Conservation (phyloP, 495 filamentous ascomycete species). For the Glutinoglossum americanum region DNA sequence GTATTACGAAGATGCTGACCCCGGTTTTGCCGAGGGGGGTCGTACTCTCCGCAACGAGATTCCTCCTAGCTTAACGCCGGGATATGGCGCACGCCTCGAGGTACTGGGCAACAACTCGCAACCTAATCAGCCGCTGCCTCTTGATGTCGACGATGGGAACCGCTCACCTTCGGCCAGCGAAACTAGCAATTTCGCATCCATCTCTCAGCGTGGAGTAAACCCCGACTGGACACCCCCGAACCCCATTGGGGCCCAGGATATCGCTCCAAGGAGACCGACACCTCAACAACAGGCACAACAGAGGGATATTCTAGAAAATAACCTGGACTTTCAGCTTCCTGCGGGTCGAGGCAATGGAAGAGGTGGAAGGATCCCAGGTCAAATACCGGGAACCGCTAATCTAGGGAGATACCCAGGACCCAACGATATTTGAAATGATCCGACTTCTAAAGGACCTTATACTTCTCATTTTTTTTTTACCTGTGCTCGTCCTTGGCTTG, state of each 20-base stretch:
- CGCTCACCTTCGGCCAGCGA: slow-evolving; percentile 60
- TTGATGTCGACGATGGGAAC: slow-evolving; percentile 39
- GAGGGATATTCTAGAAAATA: slow-evolving; percentile 38
- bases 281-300: slow-evolving; percentile 22
- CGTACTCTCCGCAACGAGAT: background rate
- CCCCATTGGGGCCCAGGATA: slow-evolving; percentile 11
- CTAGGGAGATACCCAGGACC: background rate
- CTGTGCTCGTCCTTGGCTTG: too few species aligned
- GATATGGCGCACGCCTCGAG: background rate
- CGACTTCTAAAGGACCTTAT: too few species aligned
- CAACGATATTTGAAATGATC: too few species aligned
- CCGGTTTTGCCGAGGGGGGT: slow-evolving; percentile 43
- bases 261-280: slow-evolving; percentile 15
- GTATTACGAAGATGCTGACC: slow-evolving; percentile 92
- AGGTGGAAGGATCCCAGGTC: background rate
- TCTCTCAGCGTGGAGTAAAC: slow-evolving; percentile 70
- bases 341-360: slow-evolving; percentile 11
- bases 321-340: slow-evolving; percentile 53
- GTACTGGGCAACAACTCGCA: background rate
- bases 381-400: background rate
- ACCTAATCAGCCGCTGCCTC: slow-evolving; percentile 10
- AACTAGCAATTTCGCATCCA: slow-evolving; percentile 59
- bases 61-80: background rate
- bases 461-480: too few species aligned
- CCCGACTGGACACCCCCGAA: slow-evolving; percentile 45